These are phyloP conservation scores for Lizanozyma gosingica DNA, from an alignment of 1,139 yeast species.

Conservation along the genomic window DNA sequence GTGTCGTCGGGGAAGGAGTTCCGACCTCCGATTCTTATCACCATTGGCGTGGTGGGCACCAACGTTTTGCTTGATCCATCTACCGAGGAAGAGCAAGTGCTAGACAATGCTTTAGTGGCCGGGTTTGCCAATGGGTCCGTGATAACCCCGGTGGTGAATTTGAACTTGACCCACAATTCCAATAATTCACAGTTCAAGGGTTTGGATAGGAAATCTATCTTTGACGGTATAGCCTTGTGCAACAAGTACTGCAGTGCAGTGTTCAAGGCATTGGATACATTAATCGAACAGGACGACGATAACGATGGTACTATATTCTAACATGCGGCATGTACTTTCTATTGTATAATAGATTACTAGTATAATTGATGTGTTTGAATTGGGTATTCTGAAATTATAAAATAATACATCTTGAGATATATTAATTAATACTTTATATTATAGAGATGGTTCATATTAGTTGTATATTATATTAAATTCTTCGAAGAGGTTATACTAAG, in stretches of 20 bases:
- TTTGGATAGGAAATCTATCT: slow-evolving; percentile 18
- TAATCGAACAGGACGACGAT: slow-evolving; percentile 30
- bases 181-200: slow-evolving; percentile 36
- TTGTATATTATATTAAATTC: not conserved
- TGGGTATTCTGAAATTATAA: too few species aligned
- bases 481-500: slow-evolving; percentile 1
- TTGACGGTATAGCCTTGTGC: slow-evolving; percentile 21
- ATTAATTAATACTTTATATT: slow-evolving; percentile 2
- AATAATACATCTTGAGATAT: not conserved
- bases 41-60: slow-evolving; percentile 65
- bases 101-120: slow-evolving; percentile 71
- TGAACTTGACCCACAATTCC: slow-evolving; percentile 39
- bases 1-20: slow-evolving; percentile 21
- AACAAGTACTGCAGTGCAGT: slow-evolving; percentile 28
- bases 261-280: slow-evolving; percentile 29
- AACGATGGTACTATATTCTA: slow-evolving; percentile 21
- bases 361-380: too few species aligned
- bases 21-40: slow-evolving; percentile 68
- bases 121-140: slow-evolving; percentile 62
- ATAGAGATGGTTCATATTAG: slow-evolving; percentile 2
- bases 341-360: too few species aligned
- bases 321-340: too few species aligned
- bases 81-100: slow-evolving; percentile 73
- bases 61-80: slow-evolving; percentile 76
- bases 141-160: slow-evolving; percentile 53